Percentiles rank a stretch among this genome's conserved stretches.
Conservation (phyloP, 371 early-diverging fungal genomes). For the Syncephalastrum sp. region DNA sequence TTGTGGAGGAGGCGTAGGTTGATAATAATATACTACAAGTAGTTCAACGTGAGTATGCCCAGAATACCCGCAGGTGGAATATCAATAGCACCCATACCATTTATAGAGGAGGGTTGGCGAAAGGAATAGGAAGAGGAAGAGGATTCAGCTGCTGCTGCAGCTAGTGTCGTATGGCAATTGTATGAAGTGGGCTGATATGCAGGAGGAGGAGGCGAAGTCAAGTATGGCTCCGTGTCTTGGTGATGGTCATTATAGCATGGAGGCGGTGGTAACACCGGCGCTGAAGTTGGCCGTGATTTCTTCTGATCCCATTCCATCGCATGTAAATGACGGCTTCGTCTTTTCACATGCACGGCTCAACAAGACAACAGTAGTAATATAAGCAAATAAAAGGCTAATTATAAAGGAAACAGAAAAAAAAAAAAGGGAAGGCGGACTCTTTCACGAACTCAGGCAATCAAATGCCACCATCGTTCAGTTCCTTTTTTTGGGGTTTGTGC, state of each 20-base stretch:
- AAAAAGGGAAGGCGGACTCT: too few relatives aligned
- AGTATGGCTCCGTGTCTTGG: not conserved
- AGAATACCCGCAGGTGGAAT: too few relatives aligned
- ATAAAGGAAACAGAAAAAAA: too few relatives aligned
- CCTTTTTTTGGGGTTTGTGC: too few relatives aligned
- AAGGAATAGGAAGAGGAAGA: constrained; percentile 9
- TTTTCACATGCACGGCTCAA: too few relatives aligned
- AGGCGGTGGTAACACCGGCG: constrained; percentile 13
- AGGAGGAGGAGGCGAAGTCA: constrained; percentile 17
- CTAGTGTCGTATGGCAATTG: constrained; percentile 4
- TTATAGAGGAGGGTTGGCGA: not conserved
- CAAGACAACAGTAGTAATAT: too few relatives aligned
- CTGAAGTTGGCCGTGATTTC: constrained; percentile 10
- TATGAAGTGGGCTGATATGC: constrained; percentile 16
- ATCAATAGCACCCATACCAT: too few relatives aligned
- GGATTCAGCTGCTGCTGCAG: not conserved
- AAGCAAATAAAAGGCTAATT: too few relatives aligned
- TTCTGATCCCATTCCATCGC: not conserved
- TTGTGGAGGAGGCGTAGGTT: constrained; percentile 41
- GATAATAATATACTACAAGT: constrained; percentile 25
- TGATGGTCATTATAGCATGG: constrained; percentile 4
- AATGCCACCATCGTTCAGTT: too few relatives aligned
- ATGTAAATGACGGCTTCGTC: too few relatives aligned
- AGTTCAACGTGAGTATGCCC: constrained; percentile 5
- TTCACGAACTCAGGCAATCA: too few relatives aligned